A percentile compares a stretch with the other conserved stretches of the same genome.
phyloP scores from a whole-genome alignment of 257 asterid genomes.

The Rauvolfia tetraphylla region DNA sequence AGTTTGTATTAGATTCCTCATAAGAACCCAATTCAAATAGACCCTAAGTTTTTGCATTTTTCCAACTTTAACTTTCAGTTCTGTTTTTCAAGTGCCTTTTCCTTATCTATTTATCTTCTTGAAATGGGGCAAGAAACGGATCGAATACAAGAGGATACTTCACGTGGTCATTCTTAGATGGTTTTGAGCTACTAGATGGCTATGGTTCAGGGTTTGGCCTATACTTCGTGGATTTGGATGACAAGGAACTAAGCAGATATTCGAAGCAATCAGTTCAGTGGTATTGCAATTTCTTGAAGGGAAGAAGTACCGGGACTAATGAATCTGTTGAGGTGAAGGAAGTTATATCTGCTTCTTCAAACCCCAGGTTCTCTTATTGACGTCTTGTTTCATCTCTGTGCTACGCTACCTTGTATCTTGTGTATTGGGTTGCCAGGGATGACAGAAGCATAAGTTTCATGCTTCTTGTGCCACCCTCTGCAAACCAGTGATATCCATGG shows the following conservation, averaged over 20 bases:
- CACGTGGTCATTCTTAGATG: constrained; percentile 38
- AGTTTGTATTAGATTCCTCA: too few relatives aligned
- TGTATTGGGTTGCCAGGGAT: neutral
- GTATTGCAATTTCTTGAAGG: constrained; percentile 28
- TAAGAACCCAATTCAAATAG: too few relatives aligned
- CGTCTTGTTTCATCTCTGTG: neutral
- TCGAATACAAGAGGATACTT: constrained; percentile 36
- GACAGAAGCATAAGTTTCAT: too few relatives aligned
- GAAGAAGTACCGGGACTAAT: neutral
- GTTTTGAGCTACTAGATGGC: constrained; percentile 39
- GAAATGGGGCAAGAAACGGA: constrained; percentile 33
- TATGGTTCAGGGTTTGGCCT: constrained; percentile 30
- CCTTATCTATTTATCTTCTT: too few relatives aligned
- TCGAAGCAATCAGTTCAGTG: constrained; percentile 32
- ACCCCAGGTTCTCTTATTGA: constrained; percentile 2
- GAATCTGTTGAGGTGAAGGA: neutral
- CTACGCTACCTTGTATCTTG: neutral
- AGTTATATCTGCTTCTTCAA: neutral
- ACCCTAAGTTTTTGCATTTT: neutral
- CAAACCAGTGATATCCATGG: too few relatives aligned
- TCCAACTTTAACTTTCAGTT: neutral
- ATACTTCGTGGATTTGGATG: constrained; percentile 39
- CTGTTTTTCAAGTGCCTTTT: neutral
- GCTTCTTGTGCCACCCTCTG: too few relatives aligned
- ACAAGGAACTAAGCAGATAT: constrained; percentile 29